Evolutionary conservation across 2,329 filamentous ascomycete genomes (phyloP).

Genomic region (Westerdykella ornata): DNA sequence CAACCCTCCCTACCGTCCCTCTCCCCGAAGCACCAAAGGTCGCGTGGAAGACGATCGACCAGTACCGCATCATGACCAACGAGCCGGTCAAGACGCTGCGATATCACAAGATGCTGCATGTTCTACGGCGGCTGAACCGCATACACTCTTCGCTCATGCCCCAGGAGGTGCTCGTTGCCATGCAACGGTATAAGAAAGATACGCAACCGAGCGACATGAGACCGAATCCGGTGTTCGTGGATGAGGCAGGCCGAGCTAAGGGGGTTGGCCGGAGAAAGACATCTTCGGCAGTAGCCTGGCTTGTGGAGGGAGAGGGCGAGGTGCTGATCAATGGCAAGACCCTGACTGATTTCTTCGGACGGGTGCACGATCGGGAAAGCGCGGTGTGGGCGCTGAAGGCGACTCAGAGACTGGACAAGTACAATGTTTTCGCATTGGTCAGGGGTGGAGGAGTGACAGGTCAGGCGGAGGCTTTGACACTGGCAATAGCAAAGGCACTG

Average conservation of each 20-base stretch:
- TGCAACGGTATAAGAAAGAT: conserved; percentile 66
- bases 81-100: conserved; percentile 55
- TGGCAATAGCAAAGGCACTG: conserved; percentile 83
- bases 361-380: conserved; percentile 89
- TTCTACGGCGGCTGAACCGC: conserved; percentile 73
- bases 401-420: conserved; percentile 82
- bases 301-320: conserved; percentile 90
- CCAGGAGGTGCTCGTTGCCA: conserved; percentile 55
- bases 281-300: conserved; percentile 73
- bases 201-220: conserved; percentile 64
- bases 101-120: conserved; percentile 67
- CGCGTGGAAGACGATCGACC: conserved; percentile 71
- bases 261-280: conserved; percentile 83
- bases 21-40: conserved; percentile 62
- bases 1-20: conserved; percentile 62
- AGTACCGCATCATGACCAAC: conserved; percentile 56
- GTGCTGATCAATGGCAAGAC: conserved; percentile 83
- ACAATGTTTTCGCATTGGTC: conserved; percentile 87
- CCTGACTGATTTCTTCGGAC: conserved; percentile 73
- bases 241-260: conserved; percentile 69
- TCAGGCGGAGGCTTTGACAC: conserved; percentile 87
- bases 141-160: conserved; percentile 78
- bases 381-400: conserved; percentile 84
- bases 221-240: conserved; percentile 58
- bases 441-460: conserved; percentile 86